phyloP scores from a whole-genome alignment of 495 filamentous ascomycete genomes.

The Coniosporium apollinis region DNA sequence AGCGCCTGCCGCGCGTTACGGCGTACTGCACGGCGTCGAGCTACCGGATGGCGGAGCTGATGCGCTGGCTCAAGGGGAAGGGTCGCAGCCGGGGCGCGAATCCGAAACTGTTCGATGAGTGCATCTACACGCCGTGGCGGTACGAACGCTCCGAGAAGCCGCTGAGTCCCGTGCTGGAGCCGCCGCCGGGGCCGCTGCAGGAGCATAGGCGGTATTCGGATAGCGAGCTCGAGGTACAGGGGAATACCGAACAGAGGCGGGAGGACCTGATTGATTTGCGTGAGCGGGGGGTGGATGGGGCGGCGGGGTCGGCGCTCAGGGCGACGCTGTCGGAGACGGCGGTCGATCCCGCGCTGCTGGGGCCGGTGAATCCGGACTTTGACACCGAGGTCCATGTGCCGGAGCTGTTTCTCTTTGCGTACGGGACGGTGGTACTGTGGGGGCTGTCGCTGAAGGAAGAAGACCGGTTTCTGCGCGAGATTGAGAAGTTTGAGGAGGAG shows the following conservation, averaged over 20 bases:
- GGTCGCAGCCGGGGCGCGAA: slow-evolving; percentile 55
- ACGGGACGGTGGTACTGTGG: slow-evolving; percentile 99
- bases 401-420: slow-evolving; percentile 91
- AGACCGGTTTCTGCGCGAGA: slow-evolving; percentile 74
- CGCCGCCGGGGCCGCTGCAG: slow-evolving; percentile 1
- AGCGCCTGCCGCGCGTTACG: slow-evolving; percentile 74
- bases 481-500: slow-evolving; percentile 87
- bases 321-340: background rate
- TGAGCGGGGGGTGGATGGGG: slow-evolving; percentile 4
- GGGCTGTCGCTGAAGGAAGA: slow-evolving; percentile 82
- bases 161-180: background rate
- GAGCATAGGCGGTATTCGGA: slow-evolving; percentile 28
- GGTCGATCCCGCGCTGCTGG: background rate
- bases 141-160: slow-evolving; percentile 32
- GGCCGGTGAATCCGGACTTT: slow-evolving; percentile 28
- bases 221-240: slow-evolving; percentile 24
- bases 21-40: slow-evolving; percentile 89
- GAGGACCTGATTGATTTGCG: slow-evolving; percentile 28
- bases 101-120: slow-evolving; percentile 89
- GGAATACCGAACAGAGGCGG: slow-evolving; percentile 18
- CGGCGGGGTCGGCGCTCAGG: background rate
- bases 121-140: slow-evolving; percentile 83
- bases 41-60: slow-evolving; percentile 73
- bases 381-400: slow-evolving; percentile 74
- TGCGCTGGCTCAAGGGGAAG: slow-evolving; percentile 76